These are phyloP conservation scores for Metschnikowia matae DNA, from an alignment of 805 yeast genomes.

Conservation along the genomic window DNA sequence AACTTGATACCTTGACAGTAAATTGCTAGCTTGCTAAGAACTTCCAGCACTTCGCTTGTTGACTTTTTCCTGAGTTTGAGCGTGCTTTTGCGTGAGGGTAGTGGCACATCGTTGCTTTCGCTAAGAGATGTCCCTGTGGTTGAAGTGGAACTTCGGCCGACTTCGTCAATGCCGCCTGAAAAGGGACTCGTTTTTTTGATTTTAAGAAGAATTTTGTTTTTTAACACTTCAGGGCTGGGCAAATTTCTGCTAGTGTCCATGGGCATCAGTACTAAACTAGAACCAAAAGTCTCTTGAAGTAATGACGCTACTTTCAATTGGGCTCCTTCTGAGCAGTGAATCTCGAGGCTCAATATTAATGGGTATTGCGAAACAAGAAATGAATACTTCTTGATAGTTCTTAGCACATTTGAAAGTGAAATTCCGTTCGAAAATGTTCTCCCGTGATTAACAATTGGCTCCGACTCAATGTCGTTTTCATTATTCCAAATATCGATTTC, in stretches of 20 bases:
- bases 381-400: constrained; percentile 76
- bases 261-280: constrained; percentile 45
- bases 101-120: constrained; percentile 29
- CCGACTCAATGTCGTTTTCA: constrained; percentile 45
- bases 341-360: constrained; percentile 77
- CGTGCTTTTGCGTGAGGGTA: constrained; percentile 11
- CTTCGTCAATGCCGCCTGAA: constrained; percentile 17
- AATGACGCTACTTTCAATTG: constrained; percentile 58
- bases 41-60: constrained; percentile 28
- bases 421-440: constrained; percentile 75
- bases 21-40: constrained; percentile 59
- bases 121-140: constrained; percentile 42
- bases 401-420: constrained; percentile 62
- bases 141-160: constrained; percentile 20
- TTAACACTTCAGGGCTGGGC: constrained; percentile 73
- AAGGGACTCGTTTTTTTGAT: constrained; percentile 54
- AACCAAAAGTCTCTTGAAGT: constrained; percentile 57
- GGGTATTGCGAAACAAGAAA: constrained; percentile 88
- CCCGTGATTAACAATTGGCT: constrained; percentile 91
- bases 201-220: constrained; percentile 70
- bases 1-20: constrained; percentile 75
- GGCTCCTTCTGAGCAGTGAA: constrained; percentile 66
- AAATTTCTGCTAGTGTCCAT: constrained; percentile 21
- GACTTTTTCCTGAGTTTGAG: constrained; percentile 24
- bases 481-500: constrained; percentile 95